Percentiles rank a stretch among this genome's conserved stretches.
phyloP scores from a whole-genome alignment of 805 yeast species.

The Suhomyces sp. region DNA sequence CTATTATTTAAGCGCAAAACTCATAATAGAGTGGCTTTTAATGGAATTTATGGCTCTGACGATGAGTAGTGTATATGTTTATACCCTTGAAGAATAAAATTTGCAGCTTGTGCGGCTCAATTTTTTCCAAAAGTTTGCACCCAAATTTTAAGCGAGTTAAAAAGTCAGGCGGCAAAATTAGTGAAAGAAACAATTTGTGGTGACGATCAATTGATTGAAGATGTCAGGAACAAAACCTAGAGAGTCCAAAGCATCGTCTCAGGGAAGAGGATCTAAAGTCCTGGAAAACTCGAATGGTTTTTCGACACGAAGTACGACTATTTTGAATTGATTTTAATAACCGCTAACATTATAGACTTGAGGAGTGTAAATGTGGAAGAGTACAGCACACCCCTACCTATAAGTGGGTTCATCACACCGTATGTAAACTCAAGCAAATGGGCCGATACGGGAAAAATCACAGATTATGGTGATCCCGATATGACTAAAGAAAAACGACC shows the following conservation, averaged over 20 bases:
- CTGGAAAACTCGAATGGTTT: not conserved
- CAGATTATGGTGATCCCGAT: constrained; percentile 28
- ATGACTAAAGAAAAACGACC: constrained; percentile 21
- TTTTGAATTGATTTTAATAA: not conserved
- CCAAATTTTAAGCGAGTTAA: not conserved
- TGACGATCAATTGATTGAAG: not conserved
- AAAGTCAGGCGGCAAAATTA: not conserved
- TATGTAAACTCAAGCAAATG: constrained; percentile 29
- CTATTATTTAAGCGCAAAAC: constrained; percentile 49
- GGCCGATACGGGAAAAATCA: constrained; percentile 15
- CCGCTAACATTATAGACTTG: constrained; percentile 4
- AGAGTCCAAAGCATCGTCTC: not conserved
- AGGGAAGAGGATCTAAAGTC: not conserved
- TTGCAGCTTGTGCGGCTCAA: constrained; percentile 1
- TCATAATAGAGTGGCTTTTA: constrained; percentile 55
- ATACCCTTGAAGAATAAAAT: not conserved
- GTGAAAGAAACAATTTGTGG: not conserved
- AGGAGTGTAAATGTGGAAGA: not conserved
- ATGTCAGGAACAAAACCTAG: not conserved
- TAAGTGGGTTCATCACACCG: constrained; percentile 48
- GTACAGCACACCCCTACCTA: constrained; percentile 10
- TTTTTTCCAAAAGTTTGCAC: not conserved
- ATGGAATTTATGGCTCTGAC: constrained; percentile 18
- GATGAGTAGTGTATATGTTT: not conserved
- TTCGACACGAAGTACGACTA: not conserved